Evolutionary conservation across 2,329 filamentous ascomycete genomes (phyloP).

Genomic region (Apiospora sp.): DNA sequence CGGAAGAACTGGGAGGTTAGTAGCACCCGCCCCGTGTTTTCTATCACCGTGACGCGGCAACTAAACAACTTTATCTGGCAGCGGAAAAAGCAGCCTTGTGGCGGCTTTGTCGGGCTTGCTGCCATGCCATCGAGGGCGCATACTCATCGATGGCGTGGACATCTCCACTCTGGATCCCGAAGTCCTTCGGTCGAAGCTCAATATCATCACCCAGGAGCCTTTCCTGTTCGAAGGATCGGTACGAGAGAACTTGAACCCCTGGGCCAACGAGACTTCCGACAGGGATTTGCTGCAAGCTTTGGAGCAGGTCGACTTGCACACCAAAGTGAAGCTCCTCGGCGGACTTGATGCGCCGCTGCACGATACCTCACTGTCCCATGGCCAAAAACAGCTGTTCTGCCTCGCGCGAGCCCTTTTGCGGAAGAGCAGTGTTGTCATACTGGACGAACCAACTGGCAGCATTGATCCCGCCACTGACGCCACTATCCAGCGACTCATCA

Average conservation of each 20-base stretch:
- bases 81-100: no score
- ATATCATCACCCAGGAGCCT: constrained; percentile 18
- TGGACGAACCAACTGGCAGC: neutral
- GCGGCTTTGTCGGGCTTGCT: neutral
- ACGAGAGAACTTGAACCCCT: constrained; percentile 2
- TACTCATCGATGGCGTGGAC: constrained; percentile 23
- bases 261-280: constrained; percentile 15
- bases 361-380: neutral
- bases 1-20: constrained; percentile 19
- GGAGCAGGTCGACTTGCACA: constrained; percentile 12
- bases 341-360: constrained; percentile 14
- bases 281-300: constrained; percentile 9
- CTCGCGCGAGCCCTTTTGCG: neutral
- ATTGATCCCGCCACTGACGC: no score
- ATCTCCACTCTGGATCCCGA: constrained; percentile 8
- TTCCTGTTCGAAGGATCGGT: constrained; percentile 15
- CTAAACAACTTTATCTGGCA: no score
- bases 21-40: neutral
- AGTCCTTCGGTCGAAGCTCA: neutral
- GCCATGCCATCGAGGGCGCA: neutral
- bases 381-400: constrained; percentile 12
- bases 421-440: neutral
- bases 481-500: no score
- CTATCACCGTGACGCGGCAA: neutral
- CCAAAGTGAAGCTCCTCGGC: constrained; percentile 1